A percentile compares a stretch with the other conserved stretches of the same genome.
Evolutionary conservation across 192 early-diverging fungal genomes (phyloP).

Genomic region (Borealophlyctis nickersoniae): DNA sequence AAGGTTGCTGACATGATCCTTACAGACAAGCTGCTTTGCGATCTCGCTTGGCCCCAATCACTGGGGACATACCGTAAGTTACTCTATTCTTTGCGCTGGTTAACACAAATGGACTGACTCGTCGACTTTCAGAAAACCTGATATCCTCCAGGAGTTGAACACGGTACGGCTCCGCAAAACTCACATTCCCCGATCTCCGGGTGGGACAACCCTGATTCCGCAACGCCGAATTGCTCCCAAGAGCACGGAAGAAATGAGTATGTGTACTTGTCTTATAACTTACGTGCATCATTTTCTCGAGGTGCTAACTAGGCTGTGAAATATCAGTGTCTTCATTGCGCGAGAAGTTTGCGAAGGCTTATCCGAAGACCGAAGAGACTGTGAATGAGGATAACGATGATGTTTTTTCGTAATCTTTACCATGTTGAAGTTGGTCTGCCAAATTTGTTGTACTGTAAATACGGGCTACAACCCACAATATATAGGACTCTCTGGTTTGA

Average conservation of each 20-base stretch:
- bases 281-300: not conserved
- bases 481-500: too few relatives aligned
- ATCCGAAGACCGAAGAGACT: constrained; percentile 1
- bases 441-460: too few relatives aligned
- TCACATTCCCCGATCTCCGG: constrained; percentile 24
- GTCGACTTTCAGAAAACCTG: not conserved
- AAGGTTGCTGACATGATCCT: too few relatives aligned
- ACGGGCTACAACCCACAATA: too few relatives aligned
- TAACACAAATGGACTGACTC: too few relatives aligned
- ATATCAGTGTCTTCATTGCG: constrained; percentile 9
- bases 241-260: constrained; percentile 12
- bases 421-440: too few relatives aligned
- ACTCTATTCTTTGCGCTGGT: too few relatives aligned
- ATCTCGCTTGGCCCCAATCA: too few relatives aligned
- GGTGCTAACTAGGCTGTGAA: not conserved
- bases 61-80: too few relatives aligned
- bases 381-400: constrained; percentile 1
- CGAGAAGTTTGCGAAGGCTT: constrained; percentile 22
- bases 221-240: constrained; percentile 11
- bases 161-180: constrained; percentile 13
- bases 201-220: constrained; percentile 26
- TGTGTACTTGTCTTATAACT: not conserved
- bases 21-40: too few relatives aligned
- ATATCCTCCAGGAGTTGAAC: constrained; percentile 1
- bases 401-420: too few relatives aligned